phyloP scores from a whole-genome alignment of 306 rosid genomes.

The Medicago arabica region DNA sequence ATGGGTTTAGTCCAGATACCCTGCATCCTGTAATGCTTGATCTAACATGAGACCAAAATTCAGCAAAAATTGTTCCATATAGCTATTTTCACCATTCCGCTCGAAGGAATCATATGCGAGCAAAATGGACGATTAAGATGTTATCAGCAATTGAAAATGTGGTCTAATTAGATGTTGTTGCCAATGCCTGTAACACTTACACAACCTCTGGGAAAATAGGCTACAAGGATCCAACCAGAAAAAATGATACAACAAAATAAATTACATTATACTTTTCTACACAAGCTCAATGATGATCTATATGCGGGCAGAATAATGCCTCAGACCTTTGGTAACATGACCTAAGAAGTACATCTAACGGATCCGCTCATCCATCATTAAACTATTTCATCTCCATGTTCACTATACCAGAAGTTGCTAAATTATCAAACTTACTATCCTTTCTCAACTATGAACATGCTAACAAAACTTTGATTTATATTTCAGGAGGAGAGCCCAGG shows the following conservation, averaged over 20 bases:
- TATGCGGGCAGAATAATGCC: conserved; percentile 16
- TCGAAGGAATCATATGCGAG: background rate
- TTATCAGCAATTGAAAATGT: conserved; percentile 31
- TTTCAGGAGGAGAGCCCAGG: conserved; percentile 33
- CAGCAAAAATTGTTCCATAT: conserved; percentile 3
- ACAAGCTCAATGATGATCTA: conserved; percentile 34
- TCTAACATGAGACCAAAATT: background rate
- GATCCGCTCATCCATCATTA: conserved; percentile 41
- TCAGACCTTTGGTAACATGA: conserved; percentile 26
- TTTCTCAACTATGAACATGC: conserved; percentile 43
- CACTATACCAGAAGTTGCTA: conserved; percentile 42
- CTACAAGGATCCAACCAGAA: conserved; percentile 36
- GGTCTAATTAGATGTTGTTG: conserved; percentile 21
- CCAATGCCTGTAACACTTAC: conserved; percentile 37
- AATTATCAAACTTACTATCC: conserved; percentile 39
- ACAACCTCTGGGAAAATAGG: conserved; percentile 29
- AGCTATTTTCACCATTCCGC: background rate
- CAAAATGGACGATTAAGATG: conserved; percentile 1
- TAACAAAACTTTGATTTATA: conserved; percentile 40
- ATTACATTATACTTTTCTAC: conserved; percentile 39
- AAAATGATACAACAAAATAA: conserved; percentile 51
- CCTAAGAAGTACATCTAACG: conserved; percentile 33
- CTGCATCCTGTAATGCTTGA: background rate
- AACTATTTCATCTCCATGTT: conserved; percentile 49
- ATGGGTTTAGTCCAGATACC: too few species aligned